Evolutionary conservation across 23 red algal genomes (phyloP).

Genomic region (Chondrus crispus): DNA sequence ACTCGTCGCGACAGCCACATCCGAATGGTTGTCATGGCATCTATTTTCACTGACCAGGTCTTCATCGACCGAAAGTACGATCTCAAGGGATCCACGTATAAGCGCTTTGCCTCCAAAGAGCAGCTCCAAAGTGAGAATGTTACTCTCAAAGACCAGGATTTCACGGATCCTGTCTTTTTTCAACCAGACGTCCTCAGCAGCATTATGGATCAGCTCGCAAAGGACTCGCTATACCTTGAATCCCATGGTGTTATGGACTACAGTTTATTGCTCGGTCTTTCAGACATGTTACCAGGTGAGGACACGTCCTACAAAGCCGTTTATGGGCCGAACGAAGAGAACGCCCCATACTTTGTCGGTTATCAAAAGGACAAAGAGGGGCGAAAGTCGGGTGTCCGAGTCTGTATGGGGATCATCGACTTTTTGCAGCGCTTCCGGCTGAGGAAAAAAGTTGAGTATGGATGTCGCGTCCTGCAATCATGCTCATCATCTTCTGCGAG

Average conservation of each 20-base stretch:
- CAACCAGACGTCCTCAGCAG: slow-evolving; percentile 54
- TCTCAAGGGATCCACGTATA: slow-evolving; percentile 75
- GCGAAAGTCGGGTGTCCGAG: slow-evolving; percentile 39
- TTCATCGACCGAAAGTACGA: slow-evolving; percentile 90
- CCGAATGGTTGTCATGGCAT: slow-evolving; percentile 85
- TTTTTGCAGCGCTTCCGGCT: slow-evolving; percentile 73
- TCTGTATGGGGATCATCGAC: slow-evolving; percentile 90
- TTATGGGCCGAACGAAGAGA: slow-evolving; percentile 55
- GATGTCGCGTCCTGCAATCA: slow-evolving; percentile 41
- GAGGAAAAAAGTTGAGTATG: slow-evolving; percentile 78
- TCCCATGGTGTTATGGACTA: slow-evolving; percentile 83
- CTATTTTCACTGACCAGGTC: slow-evolving; percentile 65
- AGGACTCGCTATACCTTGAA: slow-evolving; percentile 75
- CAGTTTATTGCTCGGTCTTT: slow-evolving; percentile 76
- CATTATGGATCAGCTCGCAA: slow-evolving; percentile 66
- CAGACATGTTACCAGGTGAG: slow-evolving; percentile 70
- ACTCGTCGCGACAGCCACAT: slow-evolving; percentile 76
- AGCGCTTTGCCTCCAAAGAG: slow-evolving; percentile 50
- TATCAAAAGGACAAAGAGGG: slow-evolving; percentile 47
- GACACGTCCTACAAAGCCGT: slow-evolving; percentile 17
- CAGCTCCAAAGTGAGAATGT: slow-evolving; percentile 60
- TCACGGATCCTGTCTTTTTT: slow-evolving; percentile 69
- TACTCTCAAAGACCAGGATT: slow-evolving; percentile 78
- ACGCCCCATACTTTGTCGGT: slow-evolving; percentile 61
- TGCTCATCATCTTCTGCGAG: slow-evolving; percentile 47